A percentile compares a stretch with the other conserved stretches of the same genome.
phyloP scores from a whole-genome alignment of 2,329 filamentous ascomycete genomes.

The Verruconis gallopava region DNA sequence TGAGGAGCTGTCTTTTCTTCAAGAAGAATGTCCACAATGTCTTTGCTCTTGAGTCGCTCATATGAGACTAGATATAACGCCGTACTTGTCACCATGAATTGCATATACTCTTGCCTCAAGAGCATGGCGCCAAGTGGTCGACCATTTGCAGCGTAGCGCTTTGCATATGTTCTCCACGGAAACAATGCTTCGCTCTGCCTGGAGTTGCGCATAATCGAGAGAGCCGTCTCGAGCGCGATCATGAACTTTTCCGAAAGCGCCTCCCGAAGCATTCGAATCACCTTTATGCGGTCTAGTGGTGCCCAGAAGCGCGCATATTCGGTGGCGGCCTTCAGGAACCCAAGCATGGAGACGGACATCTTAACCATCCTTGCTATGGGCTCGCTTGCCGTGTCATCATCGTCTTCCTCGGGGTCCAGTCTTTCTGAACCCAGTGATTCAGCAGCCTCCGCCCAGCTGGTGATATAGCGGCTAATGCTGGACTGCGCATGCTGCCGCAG shows the following conservation, averaged over 20 bases:
- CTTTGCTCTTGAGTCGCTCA: constrained; percentile 43
- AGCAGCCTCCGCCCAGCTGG: constrained; percentile 53
- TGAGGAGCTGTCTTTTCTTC: constrained; percentile 6
- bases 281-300: constrained; percentile 54
- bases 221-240: constrained; percentile 73
- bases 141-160: constrained; percentile 66
- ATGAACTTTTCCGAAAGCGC: constrained; percentile 77
- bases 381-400: constrained; percentile 34
- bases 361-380: constrained; percentile 50
- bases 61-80: constrained; percentile 57
- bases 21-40: constrained; percentile 58
- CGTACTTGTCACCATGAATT: constrained; percentile 65
- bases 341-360: constrained; percentile 72
- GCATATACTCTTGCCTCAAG: constrained; percentile 77
- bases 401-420: constrained; percentile 42
- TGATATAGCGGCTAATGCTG: constrained; percentile 59
- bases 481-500: constrained; percentile 54
- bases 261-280: constrained; percentile 58
- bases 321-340: constrained; percentile 75
- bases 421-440: constrained; percentile 41
- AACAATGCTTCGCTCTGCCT: constrained; percentile 53
- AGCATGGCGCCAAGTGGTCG: constrained; percentile 84
- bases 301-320: constrained; percentile 72
- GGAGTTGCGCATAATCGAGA: constrained; percentile 79
- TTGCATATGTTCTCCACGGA: constrained; percentile 79